These are phyloP conservation scores for Kregervanrija pseudodelftensis DNA, from an alignment of 805 yeast species.

Conservation along the genomic window DNA sequence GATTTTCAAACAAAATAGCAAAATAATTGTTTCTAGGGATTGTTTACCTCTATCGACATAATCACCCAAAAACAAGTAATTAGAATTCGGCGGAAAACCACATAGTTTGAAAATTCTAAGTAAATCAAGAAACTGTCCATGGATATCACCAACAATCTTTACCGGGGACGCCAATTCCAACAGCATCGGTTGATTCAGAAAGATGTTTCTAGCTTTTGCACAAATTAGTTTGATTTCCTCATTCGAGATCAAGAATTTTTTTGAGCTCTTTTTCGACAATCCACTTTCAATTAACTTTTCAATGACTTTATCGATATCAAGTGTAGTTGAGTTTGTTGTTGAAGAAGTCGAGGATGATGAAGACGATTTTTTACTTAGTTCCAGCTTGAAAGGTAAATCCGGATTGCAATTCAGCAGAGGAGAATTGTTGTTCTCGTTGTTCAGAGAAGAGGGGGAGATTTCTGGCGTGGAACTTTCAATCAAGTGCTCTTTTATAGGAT, in stretches of 20 bases:
- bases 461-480: constrained; percentile 22
- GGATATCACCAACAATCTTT: constrained; percentile 78
- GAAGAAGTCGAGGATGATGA: not conserved
- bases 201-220: constrained; percentile 50
- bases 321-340: constrained; percentile 2
- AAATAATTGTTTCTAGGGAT: constrained; percentile 47
- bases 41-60: constrained; percentile 56
- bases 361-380: not conserved
- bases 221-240: constrained; percentile 53
- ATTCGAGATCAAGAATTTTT: constrained; percentile 43
- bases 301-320: constrained; percentile 58
- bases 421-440: not conserved
- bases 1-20: constrained; percentile 46
- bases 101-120: constrained; percentile 49
- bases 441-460: constrained; percentile 3
- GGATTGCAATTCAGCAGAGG: not conserved
- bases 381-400: constrained; percentile 5
- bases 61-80: constrained; percentile 51
- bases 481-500: constrained; percentile 29
- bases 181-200: constrained; percentile 57
- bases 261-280: constrained; percentile 32
- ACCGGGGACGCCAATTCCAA: constrained; percentile 70
- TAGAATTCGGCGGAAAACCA: constrained; percentile 53
- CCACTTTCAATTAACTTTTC: constrained; percentile 52
- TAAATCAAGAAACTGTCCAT: constrained; percentile 56